Evolutionary conservation across 1,139 yeast genomes (phyloP), one percentile per base, ranked within the genome.

Genomic region (Diutina siamensis): DNA sequence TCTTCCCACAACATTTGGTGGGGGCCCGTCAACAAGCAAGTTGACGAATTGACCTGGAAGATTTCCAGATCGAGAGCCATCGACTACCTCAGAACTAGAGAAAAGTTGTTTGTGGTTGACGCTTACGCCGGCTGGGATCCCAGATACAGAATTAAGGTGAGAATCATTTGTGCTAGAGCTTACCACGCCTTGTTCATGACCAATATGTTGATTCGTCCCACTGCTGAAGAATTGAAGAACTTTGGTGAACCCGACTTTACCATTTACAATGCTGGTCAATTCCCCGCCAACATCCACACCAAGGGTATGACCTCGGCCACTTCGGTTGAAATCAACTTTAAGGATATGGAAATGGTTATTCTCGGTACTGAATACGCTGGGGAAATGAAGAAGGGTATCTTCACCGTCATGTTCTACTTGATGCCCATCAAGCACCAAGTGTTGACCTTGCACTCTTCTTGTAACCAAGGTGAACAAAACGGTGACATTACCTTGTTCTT

Each of bases 41-140:
- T 92, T 58, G 83, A 87, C 52, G 96, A 87, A 68, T 80, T 83
- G 63, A 88, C 97, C 42, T 92, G 97, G 97, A 79, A 81, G 60
- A 89, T 92, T 58, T 86, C 94, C 64, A 83, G 95, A 65, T 94
- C 94, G 56, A 85, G 98, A 71, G 97, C 98, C 48, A 78, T 89
- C 57, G 98, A 92, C 67, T 92, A 88, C 73, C 78, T 92, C 64
- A 85, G 95, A 76, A 92, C 97, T 51, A 83, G 96, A 70, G 92
- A 85, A 61, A 85, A 88, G 66, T 81, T 92, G 60, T 92, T 85
- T 66, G 94, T 92, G 52, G 89, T 92, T 55, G 98, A 92, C 63
- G 97, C 97, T 35, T 92, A 66, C 63, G 98, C 97, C 48, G 98
- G 98, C 55, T 92, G 97, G 97, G 98, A 92, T 66, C 97, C 97